A percentile compares a stretch with the other conserved stretches of the same genome.
Evolutionary conservation across 2,329 filamentous ascomycete species (phyloP).

Genomic region (Xylariaceae sp.): DNA sequence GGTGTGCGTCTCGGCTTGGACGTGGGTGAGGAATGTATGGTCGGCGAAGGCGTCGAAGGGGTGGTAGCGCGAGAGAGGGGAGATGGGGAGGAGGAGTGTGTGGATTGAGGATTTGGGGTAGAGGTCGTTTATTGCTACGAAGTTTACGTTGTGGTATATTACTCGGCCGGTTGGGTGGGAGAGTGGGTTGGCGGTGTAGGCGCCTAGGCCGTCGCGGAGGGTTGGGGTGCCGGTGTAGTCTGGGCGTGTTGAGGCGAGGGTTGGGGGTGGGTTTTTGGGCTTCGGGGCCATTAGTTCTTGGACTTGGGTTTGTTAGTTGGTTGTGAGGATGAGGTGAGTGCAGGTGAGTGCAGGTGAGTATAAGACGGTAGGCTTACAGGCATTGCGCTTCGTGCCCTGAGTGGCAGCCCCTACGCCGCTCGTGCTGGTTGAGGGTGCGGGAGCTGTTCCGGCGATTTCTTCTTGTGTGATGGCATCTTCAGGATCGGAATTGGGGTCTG

Average conservation of each 20-base stretch:
- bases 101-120: slow-evolving; percentile 87
- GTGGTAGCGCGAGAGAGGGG: slow-evolving; percentile 58
- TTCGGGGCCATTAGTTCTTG: slow-evolving; percentile 54
- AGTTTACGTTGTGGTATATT: slow-evolving; percentile 64
- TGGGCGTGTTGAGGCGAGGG: slow-evolving; percentile 17
- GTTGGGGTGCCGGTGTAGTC: slow-evolving; percentile 32
- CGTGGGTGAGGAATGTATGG: slow-evolving; percentile 61
- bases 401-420: slow-evolving; percentile 16
- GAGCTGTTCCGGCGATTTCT: slow-evolving; percentile 37
- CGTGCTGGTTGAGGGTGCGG: slow-evolving; percentile 23
- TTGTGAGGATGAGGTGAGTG: background rate
- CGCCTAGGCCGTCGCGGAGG: slow-evolving; percentile 59
- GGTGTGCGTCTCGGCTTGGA: slow-evolving; percentile 58
- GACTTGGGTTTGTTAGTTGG: slow-evolving; percentile 30
- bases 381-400: slow-evolving; percentile 34
- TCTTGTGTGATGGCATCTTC: slow-evolving; percentile 41
- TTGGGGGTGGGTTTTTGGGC: slow-evolving; percentile 33
- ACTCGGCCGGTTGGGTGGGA: slow-evolving; percentile 57
- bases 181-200: slow-evolving; percentile 64
- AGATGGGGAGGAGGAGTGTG: slow-evolving; percentile 79
- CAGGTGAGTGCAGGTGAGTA: background rate
- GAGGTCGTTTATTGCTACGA: slow-evolving; percentile 75
- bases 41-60: slow-evolving; percentile 78
- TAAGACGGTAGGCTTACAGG: slow-evolving; percentile 34
- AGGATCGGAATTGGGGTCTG: slow-evolving; percentile 20